Base-by-base conservation (phyloP, 2,329 filamentous ascomycete genomes). In the Endocalyx cinctus region DNA sequence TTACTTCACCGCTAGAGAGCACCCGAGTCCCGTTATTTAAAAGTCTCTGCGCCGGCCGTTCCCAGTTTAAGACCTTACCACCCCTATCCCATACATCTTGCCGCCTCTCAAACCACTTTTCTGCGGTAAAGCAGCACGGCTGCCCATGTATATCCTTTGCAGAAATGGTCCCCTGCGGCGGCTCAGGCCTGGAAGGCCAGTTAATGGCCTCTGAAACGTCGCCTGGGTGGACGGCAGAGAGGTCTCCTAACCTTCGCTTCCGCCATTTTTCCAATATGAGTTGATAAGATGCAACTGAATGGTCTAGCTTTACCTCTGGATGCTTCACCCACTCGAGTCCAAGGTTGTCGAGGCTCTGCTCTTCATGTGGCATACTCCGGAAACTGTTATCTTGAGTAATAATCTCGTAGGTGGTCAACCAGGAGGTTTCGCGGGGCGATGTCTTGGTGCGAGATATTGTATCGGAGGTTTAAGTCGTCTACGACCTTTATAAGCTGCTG, bases 381-480 rank as follows among this genome's bases (percentile, higher is more conserved):
- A 54, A 35, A 17, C 27, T 25, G 10, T 39, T 16, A 17, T 62
- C 50, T 11, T 46, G 38, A 5, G 59, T 61, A 33, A 63, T 57
- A 25, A 62, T 48, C 36, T 60, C 59, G 39, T 60, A 60, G 13
- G 54, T 5, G 11, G 58, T 65, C 45, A 31, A 66, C 37, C 1
- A 66, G 28, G 5, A 66, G 46, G 35, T 66, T 66, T 19, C 57
- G 51, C 4, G 57, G 40, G 4, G 54, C 51, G 31, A 67, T 48
- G 34, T 64, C 63, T 37, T 62, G 54, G 41, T 66, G 63, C 25
- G 48, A 41, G 23, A 66, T 53, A 17, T 62, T 60, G 22, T 56
- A 41, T 22, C 50, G 34, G 10, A 64, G 43, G 33, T 66, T 65
- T 17, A 66, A 43, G 22, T 56, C 50, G 33, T 66, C 61, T 6